Percentiles rank a stretch among this genome's conserved stretches.
Evolutionary conservation across 179 eudicot genomes (phyloP).

Genomic region (Silene noctiflora): DNA sequence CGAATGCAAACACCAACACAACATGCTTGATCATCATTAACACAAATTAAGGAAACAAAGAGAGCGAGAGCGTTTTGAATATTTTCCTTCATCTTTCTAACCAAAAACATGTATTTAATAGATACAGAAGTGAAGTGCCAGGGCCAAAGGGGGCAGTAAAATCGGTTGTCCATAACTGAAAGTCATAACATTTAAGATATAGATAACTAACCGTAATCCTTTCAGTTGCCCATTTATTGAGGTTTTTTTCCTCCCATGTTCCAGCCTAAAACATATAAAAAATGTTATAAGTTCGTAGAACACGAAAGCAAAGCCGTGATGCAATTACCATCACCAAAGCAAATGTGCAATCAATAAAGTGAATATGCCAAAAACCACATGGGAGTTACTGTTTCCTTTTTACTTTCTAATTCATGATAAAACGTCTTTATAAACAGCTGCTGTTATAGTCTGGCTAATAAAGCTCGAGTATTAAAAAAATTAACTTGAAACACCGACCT

Average conservation of each 20-base stretch:
- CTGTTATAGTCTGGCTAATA: not conserved
- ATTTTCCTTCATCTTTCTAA: not conserved
- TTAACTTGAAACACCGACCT: not conserved
- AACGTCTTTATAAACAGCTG: not conserved
- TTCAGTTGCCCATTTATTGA: slow-evolving; percentile 79
- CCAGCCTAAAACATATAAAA: slow-evolving; percentile 62
- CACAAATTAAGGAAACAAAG: not conserved
- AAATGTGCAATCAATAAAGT: not conserved
- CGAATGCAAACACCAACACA: not conserved
- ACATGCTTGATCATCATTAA: not conserved
- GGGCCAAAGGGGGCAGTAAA: not conserved
- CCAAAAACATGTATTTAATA: not conserved
- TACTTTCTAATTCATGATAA: not conserved
- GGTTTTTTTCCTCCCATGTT: slow-evolving; percentile 97
- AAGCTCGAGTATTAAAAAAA: not conserved
- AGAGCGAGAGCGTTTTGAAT: not conserved
- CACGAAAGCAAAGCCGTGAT: not conserved
- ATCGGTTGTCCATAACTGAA: not conserved
- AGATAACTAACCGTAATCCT: slow-evolving; percentile 72
- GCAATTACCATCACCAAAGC: not conserved
- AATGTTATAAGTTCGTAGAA: slow-evolving; percentile 4
- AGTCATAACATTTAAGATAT: not conserved
- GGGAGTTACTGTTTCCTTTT: not conserved
- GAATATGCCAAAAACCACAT: not conserved
- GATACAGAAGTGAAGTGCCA: not conserved